Percentiles rank a stretch among this genome's conserved stretches.
Conservation (phyloP, 768 basidiomycete genomes). For the Boletales sp. region DNA sequence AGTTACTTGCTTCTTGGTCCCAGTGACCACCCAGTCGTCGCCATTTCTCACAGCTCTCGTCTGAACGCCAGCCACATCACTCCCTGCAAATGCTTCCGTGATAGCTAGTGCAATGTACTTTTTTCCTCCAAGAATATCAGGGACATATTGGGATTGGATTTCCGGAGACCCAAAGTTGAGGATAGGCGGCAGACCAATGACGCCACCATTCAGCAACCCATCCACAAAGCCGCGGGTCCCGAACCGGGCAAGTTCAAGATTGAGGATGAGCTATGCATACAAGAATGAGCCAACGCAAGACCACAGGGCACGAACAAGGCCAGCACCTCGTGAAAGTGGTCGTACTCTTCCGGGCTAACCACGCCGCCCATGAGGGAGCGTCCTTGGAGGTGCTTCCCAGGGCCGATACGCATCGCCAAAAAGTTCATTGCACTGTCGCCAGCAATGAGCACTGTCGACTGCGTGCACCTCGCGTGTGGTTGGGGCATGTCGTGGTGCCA, state of each 20-base stretch:
- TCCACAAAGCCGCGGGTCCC: conserved; percentile 87
- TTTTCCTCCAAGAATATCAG: conserved; percentile 70
- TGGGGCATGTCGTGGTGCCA: no score
- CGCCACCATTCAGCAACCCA: conserved; percentile 74
- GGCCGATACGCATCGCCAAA: conserved; percentile 67
- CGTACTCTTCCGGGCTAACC: conserved; percentile 81
- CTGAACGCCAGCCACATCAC: conserved; percentile 79
- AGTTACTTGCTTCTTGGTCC: conserved; percentile 78
- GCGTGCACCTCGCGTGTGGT: no score
- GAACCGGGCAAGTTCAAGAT: conserved; percentile 78
- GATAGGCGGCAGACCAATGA: conserved; percentile 87
- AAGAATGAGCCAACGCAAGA: background rate
- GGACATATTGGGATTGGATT: conserved; percentile 64
- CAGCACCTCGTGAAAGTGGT: conserved; percentile 88
- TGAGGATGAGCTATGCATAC: conserved; percentile 58
- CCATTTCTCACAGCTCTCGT: conserved; percentile 86
- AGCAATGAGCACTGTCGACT: background rate
- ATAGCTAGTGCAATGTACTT: conserved; percentile 90
- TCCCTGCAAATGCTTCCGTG: conserved; percentile 90
- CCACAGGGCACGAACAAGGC: background rate
- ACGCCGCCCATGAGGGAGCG: conserved; percentile 73
- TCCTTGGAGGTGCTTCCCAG: conserved; percentile 85
- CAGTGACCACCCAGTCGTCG: conserved; percentile 82
- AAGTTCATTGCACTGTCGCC: conserved; percentile 54
- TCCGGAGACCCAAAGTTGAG: conserved; percentile 84